Base-by-base conservation (phyloP, 73 alveolate genomes). In the Paramecium octaurelia region DNA sequence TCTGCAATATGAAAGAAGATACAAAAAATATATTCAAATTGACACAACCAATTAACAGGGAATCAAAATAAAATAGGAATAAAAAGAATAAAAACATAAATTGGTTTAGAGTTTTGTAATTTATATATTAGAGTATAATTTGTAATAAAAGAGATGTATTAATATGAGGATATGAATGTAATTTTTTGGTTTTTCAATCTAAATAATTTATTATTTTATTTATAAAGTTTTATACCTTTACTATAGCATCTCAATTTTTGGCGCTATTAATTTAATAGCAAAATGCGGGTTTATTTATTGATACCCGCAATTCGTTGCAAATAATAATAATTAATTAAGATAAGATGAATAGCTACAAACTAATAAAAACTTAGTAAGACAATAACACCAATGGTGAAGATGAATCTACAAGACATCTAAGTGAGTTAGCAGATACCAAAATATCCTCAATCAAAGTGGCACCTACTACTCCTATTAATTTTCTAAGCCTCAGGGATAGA, bases 241-340 rank as follows among this genome's bases (percentile, higher is more conserved):
- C 69, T 64, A 64, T 64, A 64, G 84, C 84, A 64, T 34, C 84
- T 64, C 84, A 64, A 64, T 64, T 64, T 64, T 64, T 64, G 84
- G 84, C 84, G 84, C 84, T 64, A 64, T 64, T 64, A 64, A 64
- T 64, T 64, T 23, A 34, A 27, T 64, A 34, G 84, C 84, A 64
- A 64, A 64, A 64, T 64, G 84, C 84, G 84, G 84, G 84, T 64
- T 64, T 64, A 64, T 64, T 64, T 31, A 27, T 64, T 64, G 84
- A 64, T 64, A 34, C 84, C 84, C 84, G 84, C 84, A 64, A 27
- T 64, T 54, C 69, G 35, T 54, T 54, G 84, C 12, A 64, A 64
- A 64, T 64, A 64, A 64, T 64, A 64, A 64, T 64, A 64, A 64
- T 34, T 34, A 64, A 64, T 64, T 31, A 34, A 64, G 84, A 27